A percentile compares a stretch with the other conserved stretches of the same genome.
Conservation (phyloP, 805 yeast species). For the Wickerhamomyces strasburgensis region DNA sequence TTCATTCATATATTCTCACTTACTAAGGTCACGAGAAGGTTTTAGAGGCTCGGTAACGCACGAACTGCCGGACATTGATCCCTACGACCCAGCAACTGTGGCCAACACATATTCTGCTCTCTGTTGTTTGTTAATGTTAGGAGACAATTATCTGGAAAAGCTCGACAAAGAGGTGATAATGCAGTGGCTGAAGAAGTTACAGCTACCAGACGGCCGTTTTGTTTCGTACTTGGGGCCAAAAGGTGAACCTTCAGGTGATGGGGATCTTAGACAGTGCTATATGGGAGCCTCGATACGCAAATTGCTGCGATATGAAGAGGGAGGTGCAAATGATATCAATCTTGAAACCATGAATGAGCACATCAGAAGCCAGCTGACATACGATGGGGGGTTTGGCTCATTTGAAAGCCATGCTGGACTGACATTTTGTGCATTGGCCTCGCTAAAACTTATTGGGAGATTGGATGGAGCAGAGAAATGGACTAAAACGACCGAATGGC, state of each 20-base stretch:
- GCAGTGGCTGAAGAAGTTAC: constrained; percentile 56
- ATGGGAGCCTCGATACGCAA: constrained; percentile 63
- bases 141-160: constrained; percentile 34
- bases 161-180: constrained; percentile 41
- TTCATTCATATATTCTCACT: constrained; percentile 43
- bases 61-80: constrained; percentile 15
- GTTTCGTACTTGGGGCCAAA: constrained; percentile 34
- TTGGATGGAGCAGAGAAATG: constrained; percentile 24
- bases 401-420: constrained; percentile 83
- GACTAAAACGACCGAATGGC: constrained; percentile 48
- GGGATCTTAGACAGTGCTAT: constrained; percentile 70
- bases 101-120: constrained; percentile 78
- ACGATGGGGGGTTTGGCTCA: constrained; percentile 70
- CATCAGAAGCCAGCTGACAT: constrained; percentile 32
- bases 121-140: constrained; percentile 47
- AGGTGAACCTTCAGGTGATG: constrained; percentile 46
- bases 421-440: constrained; percentile 76
- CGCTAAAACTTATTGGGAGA: constrained; percentile 40
- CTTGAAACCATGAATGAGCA: constrained; percentile 33
- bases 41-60: constrained; percentile 58
- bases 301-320: constrained; percentile 32
- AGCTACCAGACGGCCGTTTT: constrained; percentile 56
- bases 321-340: constrained; percentile 32
- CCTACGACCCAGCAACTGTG: constrained; percentile 58
- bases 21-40: constrained; percentile 38